A percentile compares a stretch with the other conserved stretches of the same genome.
Conservation (phyloP, 1,139 yeast species). For the Blastobotrys petasosporus region DNA sequence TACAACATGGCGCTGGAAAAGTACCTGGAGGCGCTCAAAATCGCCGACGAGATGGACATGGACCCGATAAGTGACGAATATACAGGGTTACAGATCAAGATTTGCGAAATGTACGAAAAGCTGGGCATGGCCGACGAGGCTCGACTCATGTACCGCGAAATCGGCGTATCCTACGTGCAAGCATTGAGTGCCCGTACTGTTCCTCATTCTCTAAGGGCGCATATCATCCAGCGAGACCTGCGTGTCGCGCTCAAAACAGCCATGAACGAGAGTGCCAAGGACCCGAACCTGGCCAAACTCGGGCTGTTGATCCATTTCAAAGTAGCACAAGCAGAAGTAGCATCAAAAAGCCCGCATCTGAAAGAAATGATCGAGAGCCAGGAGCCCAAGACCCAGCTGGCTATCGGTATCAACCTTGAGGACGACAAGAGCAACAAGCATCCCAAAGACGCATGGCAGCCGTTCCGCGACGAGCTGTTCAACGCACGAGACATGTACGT, state of each 20-base stretch:
- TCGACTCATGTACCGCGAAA: slow-evolving; percentile 56
- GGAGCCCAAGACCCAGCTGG: slow-evolving; percentile 6
- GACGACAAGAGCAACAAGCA: slow-evolving; percentile 9
- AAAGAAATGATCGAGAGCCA: slow-evolving; percentile 22
- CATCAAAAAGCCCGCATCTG: slow-evolving; percentile 30
- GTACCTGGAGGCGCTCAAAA: slow-evolving; percentile 52
- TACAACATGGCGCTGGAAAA: slow-evolving; percentile 60
- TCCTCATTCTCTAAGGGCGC: slow-evolving; percentile 39
- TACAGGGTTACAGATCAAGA: slow-evolving; percentile 80
- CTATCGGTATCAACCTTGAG: slow-evolving; percentile 1
- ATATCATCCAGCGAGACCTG: slow-evolving; percentile 64
- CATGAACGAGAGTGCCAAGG: slow-evolving; percentile 44
- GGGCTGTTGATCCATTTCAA: slow-evolving; percentile 57
- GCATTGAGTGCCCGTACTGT: slow-evolving; percentile 44
- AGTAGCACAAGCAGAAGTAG: slow-evolving; percentile 58
- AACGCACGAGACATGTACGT: slow-evolving; percentile 65
- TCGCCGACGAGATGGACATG: slow-evolving; percentile 43
- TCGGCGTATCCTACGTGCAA: slow-evolving; percentile 53
- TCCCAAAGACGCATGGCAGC: slow-evolving; percentile 44
- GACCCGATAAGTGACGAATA: slow-evolving; percentile 59
- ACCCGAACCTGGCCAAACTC: slow-evolving; percentile 52
- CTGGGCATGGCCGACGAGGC: slow-evolving; percentile 59
- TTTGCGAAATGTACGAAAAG: slow-evolving; percentile 80
- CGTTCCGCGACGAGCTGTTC: slow-evolving; percentile 70
- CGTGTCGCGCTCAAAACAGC: slow-evolving; percentile 63